Base-by-base conservation (phyloP, 78 protist genomes). In the Dictyostelium purpureum region DNA sequence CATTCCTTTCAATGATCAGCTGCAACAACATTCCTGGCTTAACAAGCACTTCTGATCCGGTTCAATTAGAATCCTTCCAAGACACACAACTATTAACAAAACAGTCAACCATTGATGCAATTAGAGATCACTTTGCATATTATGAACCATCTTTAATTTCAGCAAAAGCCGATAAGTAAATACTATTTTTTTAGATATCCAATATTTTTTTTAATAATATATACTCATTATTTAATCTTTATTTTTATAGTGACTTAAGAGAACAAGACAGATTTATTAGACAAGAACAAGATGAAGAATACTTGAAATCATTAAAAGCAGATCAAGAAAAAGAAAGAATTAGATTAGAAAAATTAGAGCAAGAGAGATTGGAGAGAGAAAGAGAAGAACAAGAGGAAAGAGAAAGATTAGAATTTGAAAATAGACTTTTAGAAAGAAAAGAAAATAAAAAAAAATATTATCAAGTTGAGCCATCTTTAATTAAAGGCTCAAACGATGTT, bases 261-360 rank as follows among this genome's bases (percentile, higher is more conserved):
- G 90, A 81, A 56, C 69, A 51, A 38, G 90, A 81, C 24, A 81
- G 90, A 81, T 54, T 81, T 19, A 81, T 81, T 52, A 81, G 90
- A 81, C 75, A 67, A 63, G 79, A 66, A 54, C 90, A 81, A 56
- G 90, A 81, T 52, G 90, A 81, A 38, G 90, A 66, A 35, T 81
- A 67, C 54, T n/a, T 31, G 2, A 56, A 47, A 7, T 81, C 90
- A 81, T 38, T 81, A 14, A 51, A 26, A 66, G 66, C 51, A 2
- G 90, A 81, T 54, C 90, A 81, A 54, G 90, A 81, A 54, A 81
- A 81, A 54, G 90, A 45, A 38, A 81, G 79, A 54, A n/a, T 69
- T 21, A 77, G 61, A 69, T 33, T 14, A 4, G 90, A 81, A 40
- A 35, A 77, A 81, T 18, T 47, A 11, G 43, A 45, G 69, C 77